Base-by-base conservation (phyloP, 129 eudicot species). In the Deinandra increscens region DNA sequence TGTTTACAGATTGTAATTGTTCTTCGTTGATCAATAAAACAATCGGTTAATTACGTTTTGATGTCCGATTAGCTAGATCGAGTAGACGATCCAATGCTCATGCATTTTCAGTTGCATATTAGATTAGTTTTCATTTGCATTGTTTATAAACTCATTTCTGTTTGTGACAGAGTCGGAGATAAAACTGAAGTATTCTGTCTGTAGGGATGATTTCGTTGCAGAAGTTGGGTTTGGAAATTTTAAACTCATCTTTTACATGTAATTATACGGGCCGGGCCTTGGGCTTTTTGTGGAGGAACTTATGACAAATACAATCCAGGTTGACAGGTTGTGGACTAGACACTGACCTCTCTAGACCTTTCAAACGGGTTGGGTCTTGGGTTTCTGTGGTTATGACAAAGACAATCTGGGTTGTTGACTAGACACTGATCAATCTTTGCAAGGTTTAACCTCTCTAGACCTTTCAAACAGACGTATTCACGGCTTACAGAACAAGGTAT, bases 281-380 rank as follows among this genome's bases (percentile, higher is more conserved):
- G 77, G 97, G 99, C n/a, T 50, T 93, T 93, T 77, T 90, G 97
- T 78, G 99, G 95, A 80, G 99, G 88, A 78, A 75, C 87, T 54
- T 87, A n/a, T n/a, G n/a, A n/a, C n/a, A n/a, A n/a, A n/a, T n/a
- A n/a, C n/a, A n/a, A n/a, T n/a, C n/a, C n/a, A n/a, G n/a, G n/a
- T n/a, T n/a, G n/a, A n/a, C n/a, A n/a, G n/a, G n/a, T n/a, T n/a
- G n/a, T n/a, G n/a, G n/a, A n/a, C n/a, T n/a, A n/a, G n/a, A n/a
- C n/a, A n/a, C n/a, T n/a, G n/a, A n/a, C n/a, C n/a, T n/a, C n/a
- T n/a, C n/a, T n/a, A n/a, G n/a, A n/a, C n/a, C n/a, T n/a, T n/a
- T n/a, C n/a, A n/a, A n/a, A n/a, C n/a, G n/a, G n/a, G n/a, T n/a
- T n/a, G n/a, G n/a, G n/a, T n/a, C n/a, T n/a, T n/a, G n/a, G n/a